A percentile compares a stretch with the other conserved stretches of the same genome.
Conservation (phyloP, 2,329 filamentous ascomycete species). For the Colletotrichum sp. region DNA sequence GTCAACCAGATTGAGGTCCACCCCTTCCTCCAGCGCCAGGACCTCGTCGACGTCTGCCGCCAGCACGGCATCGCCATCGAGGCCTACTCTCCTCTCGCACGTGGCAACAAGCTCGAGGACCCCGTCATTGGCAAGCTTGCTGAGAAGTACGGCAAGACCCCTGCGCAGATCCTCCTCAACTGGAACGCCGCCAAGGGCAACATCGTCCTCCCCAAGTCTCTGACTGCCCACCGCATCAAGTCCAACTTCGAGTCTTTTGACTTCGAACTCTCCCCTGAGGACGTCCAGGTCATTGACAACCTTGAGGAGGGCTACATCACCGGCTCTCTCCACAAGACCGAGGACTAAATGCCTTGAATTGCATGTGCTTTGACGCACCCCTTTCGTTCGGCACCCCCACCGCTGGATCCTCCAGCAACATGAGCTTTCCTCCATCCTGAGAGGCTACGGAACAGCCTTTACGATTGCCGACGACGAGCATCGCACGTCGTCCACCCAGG, state of each 20-base stretch:
- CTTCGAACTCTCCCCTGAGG: slow-evolving; percentile 63
- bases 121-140: slow-evolving; percentile 58
- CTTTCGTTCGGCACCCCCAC: background rate
- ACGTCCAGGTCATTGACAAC: slow-evolving; percentile 43
- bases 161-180: slow-evolving; percentile 64
- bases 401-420: background rate
- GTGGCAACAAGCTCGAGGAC: slow-evolving; percentile 55
- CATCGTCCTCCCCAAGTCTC: slow-evolving; percentile 69
- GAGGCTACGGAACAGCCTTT: slow-evolving; percentile 10
- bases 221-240: slow-evolving; percentile 61
- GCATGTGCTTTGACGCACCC: background rate
- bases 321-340: slow-evolving; percentile 44
- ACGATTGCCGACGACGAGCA: background rate
- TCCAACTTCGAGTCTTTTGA: slow-evolving; percentile 69
- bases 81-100: slow-evolving; percentile 48
- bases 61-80: slow-evolving; percentile 66
- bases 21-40: slow-evolving; percentile 60
- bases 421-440: slow-evolving; percentile 20
- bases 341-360: slow-evolving; percentile 31
- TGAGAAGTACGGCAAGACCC: slow-evolving; percentile 57
- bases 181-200: slow-evolving; percentile 64
- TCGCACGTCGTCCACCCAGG: slow-evolving; percentile 20
- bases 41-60: slow-evolving; percentile 61
- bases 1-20: slow-evolving; percentile 68
- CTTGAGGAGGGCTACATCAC: slow-evolving; percentile 29